A percentile compares a stretch with the other conserved stretches of the same genome.
These are phyloP conservation scores for Xylaria sp. DNA, from an alignment of 2,329 filamentous ascomycete genomes.

Conservation along the genomic window DNA sequence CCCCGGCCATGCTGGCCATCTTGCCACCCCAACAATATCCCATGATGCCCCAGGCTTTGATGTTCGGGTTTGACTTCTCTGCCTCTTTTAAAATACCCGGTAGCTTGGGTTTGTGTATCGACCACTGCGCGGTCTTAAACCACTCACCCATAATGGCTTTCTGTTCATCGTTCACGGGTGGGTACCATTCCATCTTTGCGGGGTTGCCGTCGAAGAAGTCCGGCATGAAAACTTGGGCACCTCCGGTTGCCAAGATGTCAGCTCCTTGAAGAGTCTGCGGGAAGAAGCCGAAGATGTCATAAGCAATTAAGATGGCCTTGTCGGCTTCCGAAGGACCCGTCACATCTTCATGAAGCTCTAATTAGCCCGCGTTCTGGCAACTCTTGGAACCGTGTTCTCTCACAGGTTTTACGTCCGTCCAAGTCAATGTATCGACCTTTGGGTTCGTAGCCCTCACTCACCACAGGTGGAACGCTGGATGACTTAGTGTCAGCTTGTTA, in stretches of 20 bases:
- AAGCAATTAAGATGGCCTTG: conserved; percentile 69
- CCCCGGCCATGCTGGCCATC: conserved; percentile 60
- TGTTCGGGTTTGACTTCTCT: conserved; percentile 59
- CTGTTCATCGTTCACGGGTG: conserved; percentile 70
- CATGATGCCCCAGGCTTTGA: conserved; percentile 66
- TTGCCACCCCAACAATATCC: conserved; percentile 78
- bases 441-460: conserved; percentile 34
- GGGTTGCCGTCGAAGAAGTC: conserved; percentile 86
- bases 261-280: conserved; percentile 75
- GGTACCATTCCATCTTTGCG: conserved; percentile 64
- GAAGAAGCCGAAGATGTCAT: conserved; percentile 76
- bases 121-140: conserved; percentile 60
- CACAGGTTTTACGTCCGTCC: conserved; percentile 34
- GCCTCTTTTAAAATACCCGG: conserved; percentile 63
- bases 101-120: conserved; percentile 57
- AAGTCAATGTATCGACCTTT: conserved; percentile 38
- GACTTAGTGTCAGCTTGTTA: conserved; percentile 1
- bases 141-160: conserved; percentile 65
- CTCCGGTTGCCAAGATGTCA: conserved; percentile 67
- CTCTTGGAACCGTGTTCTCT: conserved; percentile 4
- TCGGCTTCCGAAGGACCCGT: conserved; percentile 55
- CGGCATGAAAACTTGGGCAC: conserved; percentile 79
- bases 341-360: conserved; percentile 50
- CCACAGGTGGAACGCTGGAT: conserved; percentile 35
- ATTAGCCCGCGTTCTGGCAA: not conserved